These are phyloP conservation scores for Shiraia sp. DNA, from an alignment of 2,329 filamentous ascomycete genomes.

Conservation along the genomic window DNA sequence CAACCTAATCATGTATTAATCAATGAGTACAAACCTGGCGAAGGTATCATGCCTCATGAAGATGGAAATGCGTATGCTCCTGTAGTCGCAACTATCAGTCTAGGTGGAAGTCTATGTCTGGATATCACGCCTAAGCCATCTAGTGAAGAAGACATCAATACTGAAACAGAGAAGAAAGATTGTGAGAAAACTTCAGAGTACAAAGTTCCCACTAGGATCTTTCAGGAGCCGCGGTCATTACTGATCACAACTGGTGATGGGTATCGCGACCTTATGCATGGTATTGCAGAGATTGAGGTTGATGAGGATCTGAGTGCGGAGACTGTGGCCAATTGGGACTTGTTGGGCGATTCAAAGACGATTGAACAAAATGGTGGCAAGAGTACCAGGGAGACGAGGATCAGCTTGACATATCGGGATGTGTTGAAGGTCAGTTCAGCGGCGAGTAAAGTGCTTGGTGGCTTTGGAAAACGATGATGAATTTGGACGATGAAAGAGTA, in stretches of 20 bases:
- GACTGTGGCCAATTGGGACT: slow-evolving; percentile 70
- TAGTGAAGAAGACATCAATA: slow-evolving; percentile 46
- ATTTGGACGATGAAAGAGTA: not conserved
- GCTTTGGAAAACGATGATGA: slow-evolving; percentile 13
- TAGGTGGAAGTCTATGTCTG: slow-evolving; percentile 77
- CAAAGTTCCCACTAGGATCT: slow-evolving; percentile 55
- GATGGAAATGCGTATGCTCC: slow-evolving; percentile 87
- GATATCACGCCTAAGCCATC: slow-evolving; percentile 63
- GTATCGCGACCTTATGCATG: slow-evolving; percentile 74
- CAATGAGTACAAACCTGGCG: slow-evolving; percentile 85
- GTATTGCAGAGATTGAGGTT: slow-evolving; percentile 66
- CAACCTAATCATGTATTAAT: slow-evolving; percentile 88
- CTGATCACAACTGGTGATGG: slow-evolving; percentile 71
- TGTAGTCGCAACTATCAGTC: slow-evolving; percentile 86
- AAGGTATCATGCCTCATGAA: slow-evolving; percentile 98
- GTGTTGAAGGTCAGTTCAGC: slow-evolving; percentile 60
- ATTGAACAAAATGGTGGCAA: slow-evolving; percentile 53
- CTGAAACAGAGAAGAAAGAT: not conserved
- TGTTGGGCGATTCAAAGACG: slow-evolving; percentile 58
- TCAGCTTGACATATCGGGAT: slow-evolving; percentile 83
- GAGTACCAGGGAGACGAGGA: slow-evolving; percentile 63
- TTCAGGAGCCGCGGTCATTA: slow-evolving; percentile 83
- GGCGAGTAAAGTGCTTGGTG: slow-evolving; percentile 36
- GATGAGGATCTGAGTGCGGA: slow-evolving; percentile 67
- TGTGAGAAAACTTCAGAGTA: slow-evolving; percentile 2